Base-by-base conservation (phyloP, 2,329 filamentous ascomycete genomes). In the Boeremia exigua region DNA sequence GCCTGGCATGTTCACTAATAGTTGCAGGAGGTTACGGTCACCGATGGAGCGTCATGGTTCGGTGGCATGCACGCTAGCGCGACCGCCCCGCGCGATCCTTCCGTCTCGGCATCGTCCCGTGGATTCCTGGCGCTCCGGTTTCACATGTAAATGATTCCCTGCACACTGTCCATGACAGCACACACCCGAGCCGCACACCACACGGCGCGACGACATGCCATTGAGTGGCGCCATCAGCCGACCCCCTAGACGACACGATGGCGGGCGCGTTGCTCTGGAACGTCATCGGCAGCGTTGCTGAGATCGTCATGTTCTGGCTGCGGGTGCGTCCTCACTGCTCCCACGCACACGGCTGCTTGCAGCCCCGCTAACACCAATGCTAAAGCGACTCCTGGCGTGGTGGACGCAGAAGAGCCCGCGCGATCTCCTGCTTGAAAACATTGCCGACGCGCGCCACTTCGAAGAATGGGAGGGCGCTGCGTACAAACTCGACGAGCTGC, bases 401-500 rank as follows among this genome's bases (percentile, higher is more conserved):
- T 88, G 87, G 80, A 84, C 78, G 52, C 82, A 83, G 60, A 88
- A 85, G 73, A 88, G 84, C 45, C 83, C 84, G 2, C 81, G 84
- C 44, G 85, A 89, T 61, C 78, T 86, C 50, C 88, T 91, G 78
- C 81, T 89, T 38, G 82, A 89, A 58, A 79, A 82, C 23, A 79
- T 96, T 43, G 82, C 81, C 48, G 83, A 86, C 55, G 89, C 91
- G 15, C 81, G 86, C 61, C 82, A 84, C 25, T 96, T 89, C 70
- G 90, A 95, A 69, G 89, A 95, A 71, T 97, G 92, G 92, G 88
- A 94, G 71, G 87, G 88, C 62, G 87, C 89, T n/a, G 91, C 92
- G 1, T 84, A 90, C 60, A 85, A 90, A 67, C 83, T 96, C n/a
- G 93, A 96, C 74, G 88, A 89, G 67, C 80, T 91, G 15, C 81